phyloP scores from a whole-genome alignment of 163 green algal species.

The Scenedesmus sp. region DNA sequence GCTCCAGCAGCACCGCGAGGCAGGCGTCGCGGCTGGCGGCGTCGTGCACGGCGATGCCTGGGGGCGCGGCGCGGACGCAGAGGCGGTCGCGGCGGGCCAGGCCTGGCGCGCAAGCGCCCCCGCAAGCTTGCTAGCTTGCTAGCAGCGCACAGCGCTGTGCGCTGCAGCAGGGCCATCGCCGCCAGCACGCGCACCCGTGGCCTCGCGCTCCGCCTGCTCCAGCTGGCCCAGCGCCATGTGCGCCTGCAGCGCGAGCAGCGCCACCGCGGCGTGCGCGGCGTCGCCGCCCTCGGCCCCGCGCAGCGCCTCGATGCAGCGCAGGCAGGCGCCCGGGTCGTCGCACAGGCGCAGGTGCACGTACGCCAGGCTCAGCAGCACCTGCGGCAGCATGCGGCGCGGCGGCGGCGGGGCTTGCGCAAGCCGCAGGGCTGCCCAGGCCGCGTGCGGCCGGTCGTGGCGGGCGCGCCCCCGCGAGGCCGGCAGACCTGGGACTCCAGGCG shows the following conservation, averaged over 20 bases:
- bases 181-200: slow-evolving; percentile 21
- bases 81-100: too few species aligned
- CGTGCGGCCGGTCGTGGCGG: too few species aligned
- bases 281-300: slow-evolving; percentile 6
- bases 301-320: slow-evolving; percentile 17
- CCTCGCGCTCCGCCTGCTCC: slow-evolving; percentile 22
- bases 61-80: background rate
- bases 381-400: background rate
- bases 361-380: slow-evolving; percentile 24
- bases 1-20: slow-evolving; percentile 4
- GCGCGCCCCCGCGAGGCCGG: too few species aligned
- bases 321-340: slow-evolving; percentile 5
- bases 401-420: background rate
- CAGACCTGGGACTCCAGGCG: slow-evolving; percentile 23
- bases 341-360: background rate
- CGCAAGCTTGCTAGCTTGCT: too few species aligned
- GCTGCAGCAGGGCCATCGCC: too few species aligned
- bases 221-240: slow-evolving; percentile 18
- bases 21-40: background rate
- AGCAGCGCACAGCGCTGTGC: too few species aligned
- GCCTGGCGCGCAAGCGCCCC: too few species aligned
- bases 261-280: slow-evolving; percentile 1
- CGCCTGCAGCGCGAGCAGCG: slow-evolving; percentile 23
- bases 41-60: slow-evolving; percentile 33
- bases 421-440: background rate